phyloP scores from a whole-genome alignment of 495 filamentous ascomycete species.

The Lophium mytilinum region DNA sequence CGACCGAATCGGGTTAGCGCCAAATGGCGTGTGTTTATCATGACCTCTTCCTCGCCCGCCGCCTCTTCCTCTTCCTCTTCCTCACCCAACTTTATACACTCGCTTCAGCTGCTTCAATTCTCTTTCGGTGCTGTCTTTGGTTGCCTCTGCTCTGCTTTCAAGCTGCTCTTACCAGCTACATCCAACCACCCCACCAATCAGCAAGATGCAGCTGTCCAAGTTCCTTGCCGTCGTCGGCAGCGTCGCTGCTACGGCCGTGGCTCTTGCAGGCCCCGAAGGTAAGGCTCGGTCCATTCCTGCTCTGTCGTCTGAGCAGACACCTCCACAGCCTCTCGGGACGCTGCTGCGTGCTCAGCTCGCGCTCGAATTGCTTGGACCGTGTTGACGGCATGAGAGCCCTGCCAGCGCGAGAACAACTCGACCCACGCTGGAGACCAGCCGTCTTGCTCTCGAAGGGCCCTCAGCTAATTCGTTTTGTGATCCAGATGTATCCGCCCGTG shows the following conservation, averaged over 20 bases:
- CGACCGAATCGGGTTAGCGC: neutral
- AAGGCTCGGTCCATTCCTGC: neutral
- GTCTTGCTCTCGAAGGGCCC: neutral
- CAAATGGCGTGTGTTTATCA: neutral
- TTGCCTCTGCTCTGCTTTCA: neutral
- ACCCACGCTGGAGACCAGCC: neutral
- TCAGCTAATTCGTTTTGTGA: neutral
- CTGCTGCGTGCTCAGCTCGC: too few species aligned
- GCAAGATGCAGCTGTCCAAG: conserved; percentile 9
- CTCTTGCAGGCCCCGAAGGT: conserved; percentile 1
- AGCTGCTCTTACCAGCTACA: neutral
- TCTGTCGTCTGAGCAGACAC: too few species aligned
- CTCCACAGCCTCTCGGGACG: too few species aligned
- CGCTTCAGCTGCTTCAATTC: conserved; percentile 1
- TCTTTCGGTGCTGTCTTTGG: neutral
- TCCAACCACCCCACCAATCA: neutral
- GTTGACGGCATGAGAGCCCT: too few species aligned
- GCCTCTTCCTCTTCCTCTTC: neutral
- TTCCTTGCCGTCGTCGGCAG: conserved; percentile 4
- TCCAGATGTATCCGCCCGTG: neutral
- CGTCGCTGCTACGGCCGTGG: conserved; percentile 1
- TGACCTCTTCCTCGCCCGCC: neutral
- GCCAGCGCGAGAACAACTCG: too few species aligned
- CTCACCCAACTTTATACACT: conserved; percentile 5
- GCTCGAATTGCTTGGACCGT: too few species aligned